Evolutionary conservation across 805 yeast species (phyloP).

Genomic region (Starmerella cellae): DNA sequence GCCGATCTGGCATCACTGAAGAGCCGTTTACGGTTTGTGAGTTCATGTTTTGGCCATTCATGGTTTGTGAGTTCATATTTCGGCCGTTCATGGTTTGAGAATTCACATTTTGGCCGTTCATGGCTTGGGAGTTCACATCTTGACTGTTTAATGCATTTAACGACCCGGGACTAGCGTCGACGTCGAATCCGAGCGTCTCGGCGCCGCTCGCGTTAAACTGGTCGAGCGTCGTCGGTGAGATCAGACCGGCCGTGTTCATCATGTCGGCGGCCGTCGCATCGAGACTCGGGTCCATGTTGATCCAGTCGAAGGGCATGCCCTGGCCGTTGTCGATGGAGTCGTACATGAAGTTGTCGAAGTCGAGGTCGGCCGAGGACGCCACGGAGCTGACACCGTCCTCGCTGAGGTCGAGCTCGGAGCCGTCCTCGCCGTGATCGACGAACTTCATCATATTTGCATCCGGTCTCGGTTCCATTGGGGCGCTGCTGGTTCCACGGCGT

Average conservation of each 20-base stretch:
- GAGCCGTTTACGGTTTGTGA: neutral
- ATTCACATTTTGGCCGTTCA: neutral
- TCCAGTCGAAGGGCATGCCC: conserved; percentile 1
- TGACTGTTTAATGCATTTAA: no score
- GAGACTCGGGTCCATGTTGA: neutral
- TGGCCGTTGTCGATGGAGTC: neutral
- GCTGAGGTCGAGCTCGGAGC: conserved; percentile 16
- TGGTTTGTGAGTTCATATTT: neutral
- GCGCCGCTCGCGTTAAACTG: no score
- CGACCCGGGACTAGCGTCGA: no score
- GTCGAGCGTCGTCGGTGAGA: neutral
- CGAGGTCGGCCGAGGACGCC: conserved; percentile 13
- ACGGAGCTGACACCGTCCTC: conserved; percentile 19
- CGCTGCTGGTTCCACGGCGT: no score
- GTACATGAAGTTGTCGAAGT: conserved; percentile 4
- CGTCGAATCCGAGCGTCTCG: no score
- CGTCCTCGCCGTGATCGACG: conserved; percentile 7
- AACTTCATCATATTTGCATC: conserved; percentile 16
- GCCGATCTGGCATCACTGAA: neutral
- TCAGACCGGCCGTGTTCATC: neutral
- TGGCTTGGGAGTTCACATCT: no score
- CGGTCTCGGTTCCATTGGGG: neutral
- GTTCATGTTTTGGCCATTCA: neutral
- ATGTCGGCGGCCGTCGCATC: neutral
- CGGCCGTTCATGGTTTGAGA: neutral